Evolutionary conservation across 1,139 yeast species (phyloP).

Genomic region (Lodderomyces theae): DNA sequence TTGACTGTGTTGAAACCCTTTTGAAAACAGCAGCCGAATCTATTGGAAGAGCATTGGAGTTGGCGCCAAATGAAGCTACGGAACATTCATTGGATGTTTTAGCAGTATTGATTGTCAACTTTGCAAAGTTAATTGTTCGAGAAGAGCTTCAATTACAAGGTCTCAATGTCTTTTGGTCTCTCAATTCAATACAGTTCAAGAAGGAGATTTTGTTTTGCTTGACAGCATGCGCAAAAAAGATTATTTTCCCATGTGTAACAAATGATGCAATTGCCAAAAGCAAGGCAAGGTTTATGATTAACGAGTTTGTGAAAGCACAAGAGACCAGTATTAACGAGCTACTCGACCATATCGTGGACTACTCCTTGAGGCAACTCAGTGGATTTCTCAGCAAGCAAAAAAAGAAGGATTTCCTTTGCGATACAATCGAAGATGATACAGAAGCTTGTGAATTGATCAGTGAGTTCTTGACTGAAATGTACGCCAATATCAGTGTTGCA

Average conservation of each 20-base stretch:
- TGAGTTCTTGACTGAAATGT: conserved; percentile 47
- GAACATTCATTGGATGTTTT: conserved; percentile 65
- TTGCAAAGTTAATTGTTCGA: conserved; percentile 69
- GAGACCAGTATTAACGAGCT: conserved; percentile 4
- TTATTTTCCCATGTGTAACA: conserved; percentile 69
- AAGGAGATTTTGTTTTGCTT: conserved; percentile 59
- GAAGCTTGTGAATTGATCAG: conserved; percentile 66
- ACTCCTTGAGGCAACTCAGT: conserved; percentile 43
- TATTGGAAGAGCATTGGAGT: conserved; percentile 72
- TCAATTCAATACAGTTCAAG: conserved; percentile 13
- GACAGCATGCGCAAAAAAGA: conserved; percentile 68
- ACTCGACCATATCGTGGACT: background rate
- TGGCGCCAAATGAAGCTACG: conserved; percentile 62
- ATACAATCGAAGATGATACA: conserved; percentile 60
- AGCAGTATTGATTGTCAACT: conserved; percentile 63
- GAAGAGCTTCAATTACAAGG: conserved; percentile 20
- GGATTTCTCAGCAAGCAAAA: conserved; percentile 47
- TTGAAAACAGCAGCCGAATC: conserved; percentile 76
- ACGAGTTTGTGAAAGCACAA: conserved; percentile 6
- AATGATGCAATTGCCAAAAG: conserved; percentile 61
- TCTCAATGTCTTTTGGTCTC: conserved; percentile 4
- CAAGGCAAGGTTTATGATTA: conserved; percentile 14
- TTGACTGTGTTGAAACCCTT: conserved; percentile 58
- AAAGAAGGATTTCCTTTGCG: conserved; percentile 34
- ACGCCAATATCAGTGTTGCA: conserved; percentile 30